Evolutionary conservation across 441 rosid species (phyloP), one percentile per base, ranked within the genome.

Genomic region (Pelargonium citronellum): DNA sequence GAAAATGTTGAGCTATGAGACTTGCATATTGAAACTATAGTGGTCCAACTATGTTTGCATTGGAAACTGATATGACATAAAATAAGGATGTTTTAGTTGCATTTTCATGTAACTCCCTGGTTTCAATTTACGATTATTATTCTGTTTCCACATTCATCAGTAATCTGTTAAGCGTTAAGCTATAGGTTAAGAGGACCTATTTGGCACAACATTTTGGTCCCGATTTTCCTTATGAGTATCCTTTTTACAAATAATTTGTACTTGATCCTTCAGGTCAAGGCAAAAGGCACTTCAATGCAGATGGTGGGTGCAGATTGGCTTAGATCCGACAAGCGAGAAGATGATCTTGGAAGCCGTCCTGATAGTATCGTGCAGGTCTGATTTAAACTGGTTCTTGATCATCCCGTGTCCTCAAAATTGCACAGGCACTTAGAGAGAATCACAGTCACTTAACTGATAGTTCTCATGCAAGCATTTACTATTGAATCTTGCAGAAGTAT

Each of bases 281-380:
- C 96, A 71, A 82, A 80, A 24, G 70, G 80, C 68, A 86, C 96
- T 11, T 66, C 87, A 81, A 87, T 85, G 92, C 89, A 90, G 84
- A 80, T 95, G 91, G 79, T 90, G 53, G 99, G 98, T 19, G 97
- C 96, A 8, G 99, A 95, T 71, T 95, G 98, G 97, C 80, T 95
- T 65, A 86, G 83, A 79, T 90, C 98, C 1, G 75, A 80, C 74
- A 80, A 76, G 71, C 78, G 90, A 16, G 95, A 92, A 83, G 94
- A 89, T 73, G 76, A 90, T 82, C 91, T 95, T 24, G 88, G 84
- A 47, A 79, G 90, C 76, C 89, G 93, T 39, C 77, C 83, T 17
- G 83, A 82, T 22, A 75, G 98, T 68, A 78, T 95, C 49, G 89
- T 95, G 75, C 91, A 92, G 93, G 96, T 90, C 19, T 16, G 58